Percentiles rank a stretch among this genome's conserved stretches.
phyloP scores from a whole-genome alignment of 2,329 filamentous ascomycete genomes.

The Fusarium protoensiforme region DNA sequence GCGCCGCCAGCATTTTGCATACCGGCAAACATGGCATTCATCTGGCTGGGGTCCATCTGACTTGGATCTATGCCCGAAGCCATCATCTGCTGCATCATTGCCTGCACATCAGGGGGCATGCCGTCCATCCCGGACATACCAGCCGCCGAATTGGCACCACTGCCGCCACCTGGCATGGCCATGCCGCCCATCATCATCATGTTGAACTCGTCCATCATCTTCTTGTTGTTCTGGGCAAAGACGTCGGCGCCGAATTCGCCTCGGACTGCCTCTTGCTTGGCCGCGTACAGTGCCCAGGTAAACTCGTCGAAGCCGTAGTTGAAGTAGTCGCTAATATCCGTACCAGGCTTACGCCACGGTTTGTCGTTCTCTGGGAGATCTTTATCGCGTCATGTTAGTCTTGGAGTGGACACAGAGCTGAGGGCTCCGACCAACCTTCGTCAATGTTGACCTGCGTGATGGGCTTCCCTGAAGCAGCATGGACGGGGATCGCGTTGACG shows the following conservation, averaged over 20 bases:
- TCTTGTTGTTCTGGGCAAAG: slow-evolving; percentile 76
- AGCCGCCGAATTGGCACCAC: slow-evolving; percentile 45
- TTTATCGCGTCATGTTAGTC: slow-evolving; percentile 38
- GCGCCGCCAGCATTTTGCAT: slow-evolving; percentile 62
- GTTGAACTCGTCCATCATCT: slow-evolving; percentile 79
- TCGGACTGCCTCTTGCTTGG: slow-evolving; percentile 84
- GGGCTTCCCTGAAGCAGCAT: slow-evolving; percentile 83
- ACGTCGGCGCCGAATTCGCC: slow-evolving; percentile 78
- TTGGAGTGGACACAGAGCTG: neutral
- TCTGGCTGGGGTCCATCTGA: slow-evolving; percentile 71
- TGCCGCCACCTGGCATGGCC: slow-evolving; percentile 53
- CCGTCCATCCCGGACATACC: slow-evolving; percentile 69
- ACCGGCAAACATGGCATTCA: slow-evolving; percentile 69
- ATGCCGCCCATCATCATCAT: slow-evolving; percentile 74
- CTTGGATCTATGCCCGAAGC: slow-evolving; percentile 71
- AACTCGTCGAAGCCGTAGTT: slow-evolving; percentile 99
- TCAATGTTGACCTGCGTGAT: slow-evolving; percentile 82
- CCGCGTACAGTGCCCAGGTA: slow-evolving; percentile 93
- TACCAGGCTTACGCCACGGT: slow-evolving; percentile 93
- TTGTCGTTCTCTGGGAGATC: slow-evolving; percentile 85
- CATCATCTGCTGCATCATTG: slow-evolving; percentile 79
- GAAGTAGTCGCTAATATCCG: slow-evolving; percentile 96
- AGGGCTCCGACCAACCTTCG: slow-evolving; percentile 56
- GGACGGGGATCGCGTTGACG: slow-evolving; percentile 83
- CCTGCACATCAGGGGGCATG: slow-evolving; percentile 74